Evolutionary conservation across 768 basidiomycete species (phyloP), one percentile per base, ranked within the genome.

Genomic region (Hypsizygus marmoreus): DNA sequence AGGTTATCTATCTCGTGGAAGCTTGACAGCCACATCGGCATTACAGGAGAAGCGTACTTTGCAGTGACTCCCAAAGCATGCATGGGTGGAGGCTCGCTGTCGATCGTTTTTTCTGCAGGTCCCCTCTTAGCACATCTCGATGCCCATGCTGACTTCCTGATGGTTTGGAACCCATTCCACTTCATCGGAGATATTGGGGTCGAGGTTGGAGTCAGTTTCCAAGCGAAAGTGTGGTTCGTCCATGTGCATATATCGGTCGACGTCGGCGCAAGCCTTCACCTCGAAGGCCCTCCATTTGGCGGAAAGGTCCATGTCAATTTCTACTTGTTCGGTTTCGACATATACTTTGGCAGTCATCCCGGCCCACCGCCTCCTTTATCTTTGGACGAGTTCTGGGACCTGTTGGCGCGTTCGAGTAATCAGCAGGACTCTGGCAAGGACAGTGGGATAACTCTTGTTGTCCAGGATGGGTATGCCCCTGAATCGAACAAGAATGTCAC

Each of bases 251-350:
- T 44, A 9, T 7, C 20, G 11, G 12, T 35, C 10, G 43, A 44
- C n/a, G 14, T 34, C 9, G 31, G 43, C 10, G 43, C 11, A n/a
- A 17, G n/a, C 32, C 29, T 44, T 17, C 30, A 14, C 4, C 30
- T 44, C 19, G 20, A 44, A 23, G 43, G 43, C 17, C 43, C 43
- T 31, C 43, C 43, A n/a, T 33, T 44, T 14, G 11, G 43, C 34
- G 43, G 43, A 10, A 44, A 13, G 5, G 31, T 34, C 4, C 32
- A 35, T 10, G 32, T 44, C 20, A 35, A 44, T 13, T 34, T 44
- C 10, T 33, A 22, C 20, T 22, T 44, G 17, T 23, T 35, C 23
- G 31, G 17, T n/a, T 44, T 44, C 22, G 20, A 19, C 11, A 34
- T 44, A 17, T 25, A 35, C 32, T 44, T 44, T 28, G 31, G 43